Conservation (phyloP, 805 yeast species). For the Wickerhamiella cacticola region DNA sequence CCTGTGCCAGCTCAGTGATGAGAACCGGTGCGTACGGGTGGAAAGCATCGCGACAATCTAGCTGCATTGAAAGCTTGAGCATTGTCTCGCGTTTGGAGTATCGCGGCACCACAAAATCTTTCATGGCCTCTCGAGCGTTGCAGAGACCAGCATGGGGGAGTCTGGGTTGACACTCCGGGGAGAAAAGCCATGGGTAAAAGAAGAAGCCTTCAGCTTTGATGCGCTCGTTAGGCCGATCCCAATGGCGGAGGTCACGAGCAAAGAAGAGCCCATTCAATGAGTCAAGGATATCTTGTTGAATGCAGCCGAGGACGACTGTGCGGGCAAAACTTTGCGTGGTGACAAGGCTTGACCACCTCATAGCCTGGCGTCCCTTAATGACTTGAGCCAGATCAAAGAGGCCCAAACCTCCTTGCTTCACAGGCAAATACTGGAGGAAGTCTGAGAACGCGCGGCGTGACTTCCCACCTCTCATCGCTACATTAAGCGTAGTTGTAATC, state of each 20-base stretch:
- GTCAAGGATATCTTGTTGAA: background rate
- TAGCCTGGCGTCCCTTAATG: slow-evolving; percentile 2
- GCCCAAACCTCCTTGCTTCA: background rate
- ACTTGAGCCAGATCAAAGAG: background rate
- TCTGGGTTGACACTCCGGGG: background rate
- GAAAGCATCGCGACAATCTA: background rate
- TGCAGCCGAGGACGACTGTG: background rate
- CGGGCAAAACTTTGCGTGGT: slow-evolving; percentile 1
- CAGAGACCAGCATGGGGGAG: background rate
- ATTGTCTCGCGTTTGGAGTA: background rate
- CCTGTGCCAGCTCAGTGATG: background rate
- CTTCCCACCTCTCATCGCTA: background rate
- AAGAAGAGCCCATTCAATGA: background rate
- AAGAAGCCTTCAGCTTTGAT: background rate
- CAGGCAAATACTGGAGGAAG: background rate
- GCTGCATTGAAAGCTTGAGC: background rate
- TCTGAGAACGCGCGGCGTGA: background rate
- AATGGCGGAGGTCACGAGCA: background rate
- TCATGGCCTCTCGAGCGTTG: background rate
- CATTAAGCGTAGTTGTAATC: background rate
- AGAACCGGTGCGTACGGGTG: slow-evolving; percentile 1
- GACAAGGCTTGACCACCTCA: background rate
- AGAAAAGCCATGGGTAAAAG: background rate
- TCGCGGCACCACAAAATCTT: background rate
- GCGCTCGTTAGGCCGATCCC: background rate